These are phyloP conservation scores for Fusarium subglutinans DNA, from an alignment of 2,329 filamentous ascomycete genomes.

Conservation along the genomic window DNA sequence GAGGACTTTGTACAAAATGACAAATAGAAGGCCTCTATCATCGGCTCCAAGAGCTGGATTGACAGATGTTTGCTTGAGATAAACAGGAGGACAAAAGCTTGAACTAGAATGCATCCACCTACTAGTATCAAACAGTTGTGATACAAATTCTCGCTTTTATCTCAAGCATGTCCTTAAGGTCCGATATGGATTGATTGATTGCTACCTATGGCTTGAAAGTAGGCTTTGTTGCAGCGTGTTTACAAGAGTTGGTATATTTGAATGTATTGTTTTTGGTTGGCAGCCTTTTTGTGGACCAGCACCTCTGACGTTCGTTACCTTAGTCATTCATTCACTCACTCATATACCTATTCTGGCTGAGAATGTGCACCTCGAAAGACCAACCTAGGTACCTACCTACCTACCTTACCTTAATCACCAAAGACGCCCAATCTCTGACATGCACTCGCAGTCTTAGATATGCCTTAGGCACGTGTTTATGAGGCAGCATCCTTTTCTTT, in stretches of 20 bases:
- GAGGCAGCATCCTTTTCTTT: neutral
- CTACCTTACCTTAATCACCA: conserved; percentile 8
- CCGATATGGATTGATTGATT: no score
- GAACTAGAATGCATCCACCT: neutral
- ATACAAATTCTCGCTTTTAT: neutral
- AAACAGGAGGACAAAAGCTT: neutral
- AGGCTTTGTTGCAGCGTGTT: neutral
- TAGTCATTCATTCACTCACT: neutral
- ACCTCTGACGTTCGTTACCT: neutral
- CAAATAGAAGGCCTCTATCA: conserved; percentile 13
- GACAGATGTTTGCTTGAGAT: neutral
- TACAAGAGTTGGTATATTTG: neutral
- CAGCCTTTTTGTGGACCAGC: neutral
- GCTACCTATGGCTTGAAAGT: neutral
- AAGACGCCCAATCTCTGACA: neutral
- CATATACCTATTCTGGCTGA: conserved; percentile 1
- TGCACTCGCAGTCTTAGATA: neutral
- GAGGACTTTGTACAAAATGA: conserved; percentile 6
- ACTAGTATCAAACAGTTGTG: neutral
- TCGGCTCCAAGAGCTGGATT: neutral
- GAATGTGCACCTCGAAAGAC: neutral
- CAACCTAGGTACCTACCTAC: neutral
- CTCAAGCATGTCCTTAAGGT: neutral
- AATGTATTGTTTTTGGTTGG: neutral
- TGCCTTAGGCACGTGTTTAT: neutral